These are phyloP conservation scores for Ustilago trichophora DNA, from an alignment of 1,284 basidiomycete species.

Conservation along the genomic window DNA sequence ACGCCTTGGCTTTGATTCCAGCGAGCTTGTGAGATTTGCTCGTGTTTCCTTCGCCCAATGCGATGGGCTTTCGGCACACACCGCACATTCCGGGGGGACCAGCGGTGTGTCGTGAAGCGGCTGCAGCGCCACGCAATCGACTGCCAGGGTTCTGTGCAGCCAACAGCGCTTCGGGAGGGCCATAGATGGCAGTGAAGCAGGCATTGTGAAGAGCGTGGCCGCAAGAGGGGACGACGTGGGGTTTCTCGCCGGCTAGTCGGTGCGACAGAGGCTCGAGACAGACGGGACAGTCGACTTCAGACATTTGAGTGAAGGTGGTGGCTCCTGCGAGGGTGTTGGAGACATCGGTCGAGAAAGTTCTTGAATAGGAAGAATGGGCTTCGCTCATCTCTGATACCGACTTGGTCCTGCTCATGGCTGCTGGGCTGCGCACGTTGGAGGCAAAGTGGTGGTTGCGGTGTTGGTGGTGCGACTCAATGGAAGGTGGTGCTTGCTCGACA, in stretches of 20 bases:
- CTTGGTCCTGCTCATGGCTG: constrained; percentile 8
- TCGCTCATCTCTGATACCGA: constrained; percentile 33
- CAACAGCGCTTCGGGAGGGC: constrained; percentile 75
- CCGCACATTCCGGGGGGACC: constrained; percentile 85
- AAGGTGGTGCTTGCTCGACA: constrained; percentile 1
- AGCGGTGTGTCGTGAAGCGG: constrained; percentile 68
- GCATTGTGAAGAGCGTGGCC: constrained; percentile 96
- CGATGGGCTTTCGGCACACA: constrained; percentile 93
- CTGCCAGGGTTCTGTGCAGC: constrained; percentile 34
- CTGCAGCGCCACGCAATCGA: constrained; percentile 28
- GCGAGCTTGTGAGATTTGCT: constrained; percentile 68
- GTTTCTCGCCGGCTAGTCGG: constrained; percentile 86
- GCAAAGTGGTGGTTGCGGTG: constrained; percentile 7
- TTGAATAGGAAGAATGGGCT: constrained; percentile 19
- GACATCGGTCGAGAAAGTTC: constrained; percentile 24
- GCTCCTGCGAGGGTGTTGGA: constrained; percentile 28
- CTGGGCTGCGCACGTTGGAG: constrained; percentile 2
- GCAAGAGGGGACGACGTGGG: constrained; percentile 93
- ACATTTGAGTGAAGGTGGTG: constrained; percentile 73
- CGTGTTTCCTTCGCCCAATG: constrained; percentile 78
- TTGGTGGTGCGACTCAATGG: constrained; percentile 15
- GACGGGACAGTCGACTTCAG: constrained; percentile 86
- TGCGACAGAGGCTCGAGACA: constrained; percentile 89
- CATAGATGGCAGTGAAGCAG: constrained; percentile 94
- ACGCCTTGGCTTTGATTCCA: constrained; percentile 20